Conservation (phyloP, 2,329 filamentous ascomycete genomes). For the Colletotrichum sp. region DNA sequence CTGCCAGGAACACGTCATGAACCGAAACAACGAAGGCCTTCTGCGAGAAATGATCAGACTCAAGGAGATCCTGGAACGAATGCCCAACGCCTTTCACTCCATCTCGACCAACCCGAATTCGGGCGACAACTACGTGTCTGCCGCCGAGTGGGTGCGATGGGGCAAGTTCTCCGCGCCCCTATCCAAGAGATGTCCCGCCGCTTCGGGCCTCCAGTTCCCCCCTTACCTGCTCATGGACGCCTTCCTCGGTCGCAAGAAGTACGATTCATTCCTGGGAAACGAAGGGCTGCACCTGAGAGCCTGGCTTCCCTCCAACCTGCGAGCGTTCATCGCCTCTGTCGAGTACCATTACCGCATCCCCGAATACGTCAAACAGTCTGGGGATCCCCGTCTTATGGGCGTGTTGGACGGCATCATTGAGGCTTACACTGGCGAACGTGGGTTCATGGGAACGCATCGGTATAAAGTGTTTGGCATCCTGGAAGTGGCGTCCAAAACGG, state of each 20-base stretch:
- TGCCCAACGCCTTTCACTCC: conserved; percentile 59
- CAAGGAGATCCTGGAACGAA: conserved; percentile 57
- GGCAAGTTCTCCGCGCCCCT: conserved; percentile 56
- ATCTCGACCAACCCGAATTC: conserved; percentile 58
- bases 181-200: conserved; percentile 54
- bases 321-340: conserved; percentile 60
- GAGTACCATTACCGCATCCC: conserved; percentile 60
- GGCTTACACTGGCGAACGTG: conserved; percentile 59
- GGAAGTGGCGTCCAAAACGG: conserved; percentile 58
- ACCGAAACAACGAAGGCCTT: conserved; percentile 53
- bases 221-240: conserved; percentile 61
- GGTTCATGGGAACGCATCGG: conserved; percentile 62
- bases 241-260: conserved; percentile 56
- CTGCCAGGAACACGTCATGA: conserved; percentile 61
- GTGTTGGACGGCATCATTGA: conserved; percentile 60
- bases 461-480: conserved; percentile 63
- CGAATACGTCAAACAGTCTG: conserved; percentile 56
- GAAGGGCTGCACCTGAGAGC: conserved; percentile 58
- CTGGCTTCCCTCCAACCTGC: conserved; percentile 58
- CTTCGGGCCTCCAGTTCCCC: conserved; percentile 57
- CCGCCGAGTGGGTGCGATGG: conserved; percentile 55
- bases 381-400: conserved; percentile 54
- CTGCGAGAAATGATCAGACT: conserved; percentile 54
- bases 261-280: conserved; percentile 55
- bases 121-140: conserved; percentile 55